These are phyloP conservation scores for Debaryomyces hansenii DNA, from an alignment of 805 yeast species.

Conservation along the genomic window DNA sequence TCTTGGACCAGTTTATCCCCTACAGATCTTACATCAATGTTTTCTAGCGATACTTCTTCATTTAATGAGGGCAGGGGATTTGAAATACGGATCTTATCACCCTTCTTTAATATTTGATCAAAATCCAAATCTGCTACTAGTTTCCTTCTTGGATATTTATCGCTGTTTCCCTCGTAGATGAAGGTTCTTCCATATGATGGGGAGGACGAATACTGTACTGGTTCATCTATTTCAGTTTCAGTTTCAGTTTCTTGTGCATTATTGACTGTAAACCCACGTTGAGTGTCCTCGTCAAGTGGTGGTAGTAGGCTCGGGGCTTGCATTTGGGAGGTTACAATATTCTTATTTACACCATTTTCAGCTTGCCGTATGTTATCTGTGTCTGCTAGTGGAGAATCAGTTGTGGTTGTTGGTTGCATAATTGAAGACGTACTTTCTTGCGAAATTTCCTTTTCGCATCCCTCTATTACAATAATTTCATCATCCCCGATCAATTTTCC, in stretches of 20 bases:
- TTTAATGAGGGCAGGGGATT: neutral
- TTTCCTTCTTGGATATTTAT: conserved; percentile 23
- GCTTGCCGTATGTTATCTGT: no score
- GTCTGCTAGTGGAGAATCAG: no score
- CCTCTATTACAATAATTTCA: conserved; percentile 24
- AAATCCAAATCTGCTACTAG: conserved; percentile 29
- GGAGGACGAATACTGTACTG: conserved; percentile 21
- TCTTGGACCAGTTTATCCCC: no score
- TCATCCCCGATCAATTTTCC: conserved; percentile 3
- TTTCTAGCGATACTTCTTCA: no score
- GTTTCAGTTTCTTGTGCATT: neutral
- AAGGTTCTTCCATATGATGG: conserved; percentile 25
- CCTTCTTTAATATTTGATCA: conserved; percentile 25
- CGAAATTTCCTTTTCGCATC: conserved; percentile 12
- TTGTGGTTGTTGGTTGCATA: no score
- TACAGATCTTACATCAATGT: no score
- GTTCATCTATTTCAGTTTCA: conserved; percentile 9
- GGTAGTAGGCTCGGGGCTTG: neutral
- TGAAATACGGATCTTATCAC: conserved; percentile 7
- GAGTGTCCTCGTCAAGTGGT: neutral
- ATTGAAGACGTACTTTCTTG: no score
- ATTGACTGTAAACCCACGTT: neutral
- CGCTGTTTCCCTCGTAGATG: conserved; percentile 16
- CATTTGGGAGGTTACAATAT: no score
- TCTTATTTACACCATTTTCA: no score